Evolutionary conservation across 257 asterid genomes (phyloP).

Genomic region (Leptodermis oblonga): DNA sequence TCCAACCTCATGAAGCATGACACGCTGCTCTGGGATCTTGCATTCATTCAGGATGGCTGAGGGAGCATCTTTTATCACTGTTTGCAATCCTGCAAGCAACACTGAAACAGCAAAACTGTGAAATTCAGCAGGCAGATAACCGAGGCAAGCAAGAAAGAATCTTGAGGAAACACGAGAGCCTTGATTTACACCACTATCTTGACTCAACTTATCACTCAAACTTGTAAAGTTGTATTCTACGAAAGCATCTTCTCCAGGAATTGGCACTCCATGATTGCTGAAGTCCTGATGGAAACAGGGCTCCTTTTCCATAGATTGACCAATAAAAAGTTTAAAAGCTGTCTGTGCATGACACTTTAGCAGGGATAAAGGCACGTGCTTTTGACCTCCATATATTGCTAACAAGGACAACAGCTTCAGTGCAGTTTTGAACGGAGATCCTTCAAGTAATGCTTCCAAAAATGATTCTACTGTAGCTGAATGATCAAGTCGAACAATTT

Average conservation of each 20-base stretch:
- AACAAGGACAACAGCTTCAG: conserved; percentile 66
- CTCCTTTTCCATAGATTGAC: conserved; percentile 38
- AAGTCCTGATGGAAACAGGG: conserved; percentile 24
- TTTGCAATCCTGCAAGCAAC: conserved; percentile 72
- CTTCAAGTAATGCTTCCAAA: conserved; percentile 49
- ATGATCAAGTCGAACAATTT: conserved; percentile 76
- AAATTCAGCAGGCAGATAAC: conserved; percentile 80
- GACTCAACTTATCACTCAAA: conserved; percentile 25
- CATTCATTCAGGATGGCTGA: conserved; percentile 69
- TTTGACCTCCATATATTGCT: conserved; percentile 80
- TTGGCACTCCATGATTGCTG: conserved; percentile 23
- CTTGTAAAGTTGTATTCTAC: conserved; percentile 22
- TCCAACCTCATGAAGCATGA: conserved; percentile 92
- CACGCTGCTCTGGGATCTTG: conserved; percentile 51
- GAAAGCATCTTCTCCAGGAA: conserved; percentile 24
- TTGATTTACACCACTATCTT: conserved; percentile 26
- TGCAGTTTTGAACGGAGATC: conserved; percentile 76
- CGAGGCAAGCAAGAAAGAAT: conserved; percentile 73
- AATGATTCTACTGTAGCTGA: conserved; percentile 71
- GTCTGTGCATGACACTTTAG: conserved; percentile 64
- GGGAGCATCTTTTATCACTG: conserved; percentile 64
- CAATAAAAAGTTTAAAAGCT: conserved; percentile 62
- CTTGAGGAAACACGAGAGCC: conserved; percentile 45
- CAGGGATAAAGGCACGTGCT: conserved; percentile 62
- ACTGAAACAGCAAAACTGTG: conserved; percentile 74